A percentile compares a stretch with the other conserved stretches of the same genome.
Conservation (phyloP, 164 flowering plant species). For the Sextonia rubra region DNA sequence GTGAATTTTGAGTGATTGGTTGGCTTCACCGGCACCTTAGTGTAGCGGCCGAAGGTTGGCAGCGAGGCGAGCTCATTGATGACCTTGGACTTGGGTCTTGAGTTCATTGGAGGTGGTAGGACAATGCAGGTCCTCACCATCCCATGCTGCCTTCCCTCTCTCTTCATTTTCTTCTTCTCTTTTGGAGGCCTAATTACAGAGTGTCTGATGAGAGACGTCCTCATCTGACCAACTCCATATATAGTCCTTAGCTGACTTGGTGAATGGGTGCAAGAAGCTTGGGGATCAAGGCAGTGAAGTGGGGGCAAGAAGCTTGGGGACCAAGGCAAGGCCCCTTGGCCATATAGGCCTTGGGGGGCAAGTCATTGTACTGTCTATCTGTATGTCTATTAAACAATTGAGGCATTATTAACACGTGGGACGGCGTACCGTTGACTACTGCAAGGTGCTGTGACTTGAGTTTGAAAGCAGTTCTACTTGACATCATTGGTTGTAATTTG, state of each 20-base stretch:
- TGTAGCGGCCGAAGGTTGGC: background rate
- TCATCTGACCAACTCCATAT: background rate
- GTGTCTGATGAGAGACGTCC: background rate
- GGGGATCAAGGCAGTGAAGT: background rate
- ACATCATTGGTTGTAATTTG: too few species aligned
- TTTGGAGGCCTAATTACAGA: background rate
- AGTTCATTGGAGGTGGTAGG: conserved; percentile 5
- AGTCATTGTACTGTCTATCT: background rate
- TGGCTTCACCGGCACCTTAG: conserved; percentile 54
- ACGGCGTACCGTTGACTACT: too few species aligned
- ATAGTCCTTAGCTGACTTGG: background rate
- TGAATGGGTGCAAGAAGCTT: background rate
- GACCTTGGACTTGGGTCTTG: background rate
- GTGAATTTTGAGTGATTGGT: conserved; percentile 85
- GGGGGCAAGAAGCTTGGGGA: too few species aligned
- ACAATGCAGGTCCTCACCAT: conserved; percentile 30
- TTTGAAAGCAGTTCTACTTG: too few species aligned
- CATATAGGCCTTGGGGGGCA: conserved; percentile 6
- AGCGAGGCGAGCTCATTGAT: background rate
- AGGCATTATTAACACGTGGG: too few species aligned
- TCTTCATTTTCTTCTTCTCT: conserved; percentile 42
- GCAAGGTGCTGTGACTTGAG: too few species aligned
- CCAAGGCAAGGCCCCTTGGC: too few species aligned
- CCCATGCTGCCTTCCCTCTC: conserved; percentile 70
- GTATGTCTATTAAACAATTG: too few species aligned